A percentile compares a stretch with the other conserved stretches of the same genome.
These are phyloP conservation scores for Kodamaea neixiangensis DNA, from an alignment of 805 yeast genomes.

Conservation along the genomic window DNA sequence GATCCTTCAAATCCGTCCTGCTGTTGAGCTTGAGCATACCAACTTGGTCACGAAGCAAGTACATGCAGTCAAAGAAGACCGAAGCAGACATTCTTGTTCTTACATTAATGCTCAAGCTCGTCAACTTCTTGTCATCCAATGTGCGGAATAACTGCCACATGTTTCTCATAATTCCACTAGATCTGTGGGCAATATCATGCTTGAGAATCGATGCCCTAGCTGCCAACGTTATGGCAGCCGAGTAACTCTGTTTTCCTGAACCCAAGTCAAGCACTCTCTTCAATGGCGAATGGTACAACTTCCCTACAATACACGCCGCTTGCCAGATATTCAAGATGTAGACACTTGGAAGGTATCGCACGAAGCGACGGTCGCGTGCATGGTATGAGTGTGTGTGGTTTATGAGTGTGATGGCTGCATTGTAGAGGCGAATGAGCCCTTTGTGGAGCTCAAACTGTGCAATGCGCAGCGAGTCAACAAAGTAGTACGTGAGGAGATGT, in stretches of 20 bases:
- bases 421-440: slow-evolving; percentile 76
- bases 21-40: slow-evolving; percentile 72
- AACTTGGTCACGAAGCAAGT: slow-evolving; percentile 80
- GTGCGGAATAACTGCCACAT: slow-evolving; percentile 86
- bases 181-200: slow-evolving; percentile 90
- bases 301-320: slow-evolving; percentile 80
- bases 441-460: slow-evolving; percentile 61
- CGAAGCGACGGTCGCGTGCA: slow-evolving; percentile 57
- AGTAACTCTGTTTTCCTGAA: slow-evolving; percentile 70
- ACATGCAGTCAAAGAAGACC: slow-evolving; percentile 87
- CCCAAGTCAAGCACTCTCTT: slow-evolving; percentile 65
- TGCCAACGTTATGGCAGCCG: slow-evolving; percentile 65
- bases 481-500: slow-evolving; percentile 81
- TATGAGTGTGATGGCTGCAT: slow-evolving; percentile 73
- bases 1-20: slow-evolving; percentile 25
- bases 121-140: slow-evolving; percentile 54
- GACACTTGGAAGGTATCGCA: slow-evolving; percentile 81
- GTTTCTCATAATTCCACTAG: slow-evolving; percentile 91
- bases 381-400: slow-evolving; percentile 67
- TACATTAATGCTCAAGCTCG: slow-evolving; percentile 52
- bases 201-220: slow-evolving; percentile 81
- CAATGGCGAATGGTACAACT: slow-evolving; percentile 74
- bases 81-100: slow-evolving; percentile 89
- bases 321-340: slow-evolving; percentile 88
- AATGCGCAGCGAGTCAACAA: slow-evolving; percentile 62